Evolutionary conservation across 306 rosid genomes (phyloP).

Genomic region (Medicago truncatula): MtrunA17r5.0-ANR NC_053044.1:26269001-26269500

Average conservation of each 20-base stretch:
- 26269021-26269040: slow-evolving; percentile 2
- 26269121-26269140: slow-evolving; percentile 1
- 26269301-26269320: slow-evolving; percentile 25
- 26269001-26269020: too few relatives aligned
- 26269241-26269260: slow-evolving; percentile 23
- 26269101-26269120: slow-evolving; percentile 1
- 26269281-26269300: not conserved
- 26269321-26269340: slow-evolving; percentile 20
- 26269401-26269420: slow-evolving; percentile 44
- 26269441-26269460: slow-evolving; percentile 40
- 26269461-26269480: slow-evolving; percentile 37
- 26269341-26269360: slow-evolving; percentile 40
- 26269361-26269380: slow-evolving; percentile 43
- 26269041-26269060: slow-evolving; percentile 2
- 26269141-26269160: not conserved
- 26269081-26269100: not conserved
- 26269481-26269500: slow-evolving; percentile 40
- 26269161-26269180: slow-evolving; percentile 13
- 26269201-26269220: not conserved
- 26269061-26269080: not conserved
- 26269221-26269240: slow-evolving; percentile 2
- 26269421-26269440: slow-evolving; percentile 27
- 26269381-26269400: slow-evolving; percentile 46
- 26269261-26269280: not conserved
- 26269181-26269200: slow-evolving; percentile 5